phyloP scores from a whole-genome alignment of 805 yeast genomes.

The Cyberlindnera euphorbiiphila region DNA sequence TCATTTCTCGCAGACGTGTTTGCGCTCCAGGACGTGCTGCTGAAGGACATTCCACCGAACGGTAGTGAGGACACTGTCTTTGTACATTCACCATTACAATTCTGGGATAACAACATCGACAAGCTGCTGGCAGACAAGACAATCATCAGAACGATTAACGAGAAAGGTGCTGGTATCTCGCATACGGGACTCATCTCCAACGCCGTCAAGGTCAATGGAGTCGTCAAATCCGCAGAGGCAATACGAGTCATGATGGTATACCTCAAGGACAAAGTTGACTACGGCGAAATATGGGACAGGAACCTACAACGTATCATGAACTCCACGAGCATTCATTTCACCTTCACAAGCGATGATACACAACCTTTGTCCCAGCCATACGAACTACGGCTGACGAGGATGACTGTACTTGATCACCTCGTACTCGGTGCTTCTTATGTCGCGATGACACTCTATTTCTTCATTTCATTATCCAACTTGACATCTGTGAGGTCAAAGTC shows the following conservation, averaged over 20 bases:
- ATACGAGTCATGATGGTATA: slow-evolving; percentile 35
- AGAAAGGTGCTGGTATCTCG: slow-evolving; percentile 9
- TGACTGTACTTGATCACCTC: slow-evolving; percentile 23
- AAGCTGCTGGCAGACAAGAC: slow-evolving; percentile 31
- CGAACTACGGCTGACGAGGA: slow-evolving; percentile 17
- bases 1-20: slow-evolving; percentile 33
- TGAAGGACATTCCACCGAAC: slow-evolving; percentile 20
- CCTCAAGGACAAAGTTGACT: slow-evolving; percentile 7
- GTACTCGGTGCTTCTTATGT: slow-evolving; percentile 26
- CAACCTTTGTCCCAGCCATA: not conserved
- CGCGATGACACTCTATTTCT: slow-evolving; percentile 31
- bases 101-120: slow-evolving; percentile 37
- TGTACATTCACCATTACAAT: slow-evolving; percentile 39
- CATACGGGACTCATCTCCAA: slow-evolving; percentile 35
- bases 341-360: slow-evolving; percentile 1
- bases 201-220: slow-evolving; percentile 39
- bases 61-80: slow-evolving; percentile 6
- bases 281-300: slow-evolving; percentile 30
- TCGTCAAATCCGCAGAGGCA: slow-evolving; percentile 38
- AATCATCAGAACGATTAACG: slow-evolving; percentile 38
- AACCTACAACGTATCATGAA: slow-evolving; percentile 28
- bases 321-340: slow-evolving; percentile 4
- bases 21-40: slow-evolving; percentile 32
- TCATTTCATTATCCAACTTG: slow-evolving; percentile 38
- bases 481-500: slow-evolving; percentile 41